Evolutionary conservation across 1,284 basidiomycete species (phyloP), one percentile per base, ranked within the genome.

Genomic region (Melampsora americana): DNA sequence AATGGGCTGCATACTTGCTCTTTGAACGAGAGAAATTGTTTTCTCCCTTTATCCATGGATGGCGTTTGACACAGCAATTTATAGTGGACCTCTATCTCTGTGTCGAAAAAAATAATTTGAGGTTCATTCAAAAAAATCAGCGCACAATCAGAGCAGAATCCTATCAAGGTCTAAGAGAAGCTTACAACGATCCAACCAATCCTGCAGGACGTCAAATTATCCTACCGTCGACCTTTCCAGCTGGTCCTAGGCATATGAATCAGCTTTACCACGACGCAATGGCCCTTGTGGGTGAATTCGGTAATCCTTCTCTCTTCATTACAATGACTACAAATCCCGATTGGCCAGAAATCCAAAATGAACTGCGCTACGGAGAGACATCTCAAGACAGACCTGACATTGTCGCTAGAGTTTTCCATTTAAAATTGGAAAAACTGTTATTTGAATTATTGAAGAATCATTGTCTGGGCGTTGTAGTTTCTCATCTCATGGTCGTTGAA

Each of bases 281-380:
- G 5, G 82, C 83, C 0, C 79, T 85, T 76, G 84, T 83, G 0
- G 77, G 79, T 4, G 67, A 77, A 0, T 78, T 69, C 56, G 84
- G 84, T 1, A 77, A 73, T 18, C 83, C 84, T 0, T 83, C 82
- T 4, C 83, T 84, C 64, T 85, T 85, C 77, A 78, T 84, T 69
- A 85, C 83, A 0, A 81, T 84, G 80, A 84, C 83, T 0, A 84
- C 82, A 79, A 85, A 85, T 77, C 79, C 83, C 0, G 79, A 83
- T 0, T 85, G 84, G 84, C 81, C 80, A 5, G 83, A 84, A 79
- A 84, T 85, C 32, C 53, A 39, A 5, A 14, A 1, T 14, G n/a
- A 18, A 1, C 66, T 68, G 5, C 26, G 42, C 14, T 35, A 35
- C 14, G 23, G 44, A 0, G 26, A 69, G 32, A 12, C 6, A 2